A percentile compares a stretch with the other conserved stretches of the same genome.
These are phyloP conservation scores for Alternaria dauci DNA, from an alignment of 2,329 filamentous ascomycete genomes.

Conservation along the genomic window DNA sequence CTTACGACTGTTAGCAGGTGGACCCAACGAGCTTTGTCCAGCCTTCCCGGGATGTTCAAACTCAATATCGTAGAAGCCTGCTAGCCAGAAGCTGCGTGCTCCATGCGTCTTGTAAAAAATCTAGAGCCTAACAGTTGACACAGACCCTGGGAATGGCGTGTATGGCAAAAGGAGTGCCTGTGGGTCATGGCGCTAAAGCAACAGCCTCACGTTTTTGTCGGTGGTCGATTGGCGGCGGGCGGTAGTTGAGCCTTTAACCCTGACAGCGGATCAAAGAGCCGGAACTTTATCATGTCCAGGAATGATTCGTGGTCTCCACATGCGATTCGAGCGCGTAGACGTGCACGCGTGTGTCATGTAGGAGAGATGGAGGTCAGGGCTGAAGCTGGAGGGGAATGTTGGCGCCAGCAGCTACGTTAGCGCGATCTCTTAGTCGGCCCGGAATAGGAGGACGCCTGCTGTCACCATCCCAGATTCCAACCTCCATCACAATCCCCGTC, in stretches of 20 bases:
- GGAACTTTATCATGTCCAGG: slow-evolving; percentile 3
- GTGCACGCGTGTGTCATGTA: not conserved
- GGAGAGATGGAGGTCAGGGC: not conserved
- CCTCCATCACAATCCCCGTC: not conserved
- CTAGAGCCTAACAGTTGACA: not conserved
- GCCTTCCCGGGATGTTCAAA: not conserved
- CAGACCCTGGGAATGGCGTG: not conserved
- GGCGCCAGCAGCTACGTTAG: not conserved
- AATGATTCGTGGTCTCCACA: not conserved
- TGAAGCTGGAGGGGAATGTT: not conserved
- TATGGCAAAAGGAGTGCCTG: not conserved
- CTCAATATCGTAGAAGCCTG: not conserved
- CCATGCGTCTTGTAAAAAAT: not conserved
- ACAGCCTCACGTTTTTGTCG: not conserved
- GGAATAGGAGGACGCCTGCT: not conserved
- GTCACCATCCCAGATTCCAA: not conserved
- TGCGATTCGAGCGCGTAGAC: not conserved
- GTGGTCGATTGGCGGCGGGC: not conserved
- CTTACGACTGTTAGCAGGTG: not conserved
- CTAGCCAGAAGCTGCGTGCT: not conserved
- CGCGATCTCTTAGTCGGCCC: not conserved
- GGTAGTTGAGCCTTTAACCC: not conserved
- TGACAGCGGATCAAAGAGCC: slow-evolving; percentile 1
- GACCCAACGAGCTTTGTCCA: not conserved
- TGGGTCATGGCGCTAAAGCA: slow-evolving; percentile 1